Conservation (phyloP, 805 yeast species). For the Candida ipomoeae region DNA sequence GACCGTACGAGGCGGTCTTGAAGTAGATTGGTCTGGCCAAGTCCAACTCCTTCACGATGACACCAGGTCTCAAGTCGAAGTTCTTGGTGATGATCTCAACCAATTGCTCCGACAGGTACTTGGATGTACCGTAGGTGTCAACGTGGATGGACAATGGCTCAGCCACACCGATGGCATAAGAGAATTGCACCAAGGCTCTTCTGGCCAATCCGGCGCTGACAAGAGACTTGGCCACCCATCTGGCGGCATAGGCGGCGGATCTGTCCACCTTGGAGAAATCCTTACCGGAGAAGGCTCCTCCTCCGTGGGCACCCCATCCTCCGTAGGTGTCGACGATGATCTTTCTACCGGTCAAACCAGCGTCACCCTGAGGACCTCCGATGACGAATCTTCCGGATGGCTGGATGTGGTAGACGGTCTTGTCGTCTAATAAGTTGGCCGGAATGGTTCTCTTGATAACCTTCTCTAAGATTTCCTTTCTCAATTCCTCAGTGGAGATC, state of each 20-base stretch:
- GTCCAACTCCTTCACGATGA: constrained; percentile 91
- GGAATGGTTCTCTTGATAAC: constrained; percentile 92
- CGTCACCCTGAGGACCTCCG: constrained; percentile 99
- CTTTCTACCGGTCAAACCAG: constrained; percentile 99
- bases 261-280: constrained; percentile 99
- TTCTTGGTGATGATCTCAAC: constrained; percentile 88
- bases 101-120: constrained; percentile 82
- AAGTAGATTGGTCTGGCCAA: constrained; percentile 98
- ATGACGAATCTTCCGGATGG: constrained; percentile 99
- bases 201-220: constrained; percentile 92
- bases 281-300: constrained; percentile 99
- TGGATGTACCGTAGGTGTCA: constrained; percentile 97
- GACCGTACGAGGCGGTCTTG: constrained; percentile 99
- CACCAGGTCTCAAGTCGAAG: constrained; percentile 99
- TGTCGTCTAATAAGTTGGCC: constrained; percentile 82
- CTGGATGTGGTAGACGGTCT: constrained; percentile 96
- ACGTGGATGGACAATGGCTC: constrained; percentile 98
- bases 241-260: constrained; percentile 99
- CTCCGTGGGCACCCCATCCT: constrained; percentile 99
- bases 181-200: constrained; percentile 97
- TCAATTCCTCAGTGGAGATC: constrained; percentile 88
- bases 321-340: constrained; percentile 99
- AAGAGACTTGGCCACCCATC: constrained; percentile 99
- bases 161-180: constrained; percentile 99
- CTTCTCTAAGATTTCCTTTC: constrained; percentile 71